Evolutionary conservation across 345 rosid species (phyloP).

Genomic region (Microcos paniculata): DNA sequence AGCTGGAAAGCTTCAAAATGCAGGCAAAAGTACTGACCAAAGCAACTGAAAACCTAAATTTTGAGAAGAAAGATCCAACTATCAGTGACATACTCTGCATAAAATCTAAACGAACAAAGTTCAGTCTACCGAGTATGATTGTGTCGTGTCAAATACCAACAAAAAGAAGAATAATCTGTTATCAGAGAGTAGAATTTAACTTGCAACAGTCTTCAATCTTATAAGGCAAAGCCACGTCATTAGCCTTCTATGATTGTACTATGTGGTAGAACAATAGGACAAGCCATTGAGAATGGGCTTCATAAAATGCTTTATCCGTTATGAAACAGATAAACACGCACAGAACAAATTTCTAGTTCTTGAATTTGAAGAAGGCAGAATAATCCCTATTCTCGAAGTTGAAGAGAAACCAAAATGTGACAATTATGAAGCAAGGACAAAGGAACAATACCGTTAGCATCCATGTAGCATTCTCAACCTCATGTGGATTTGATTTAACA

Average conservation of each 20-base stretch:
- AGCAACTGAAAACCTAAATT: slow-evolving; percentile 73
- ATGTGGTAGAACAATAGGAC: not conserved
- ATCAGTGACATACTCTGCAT: not conserved
- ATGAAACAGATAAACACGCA: not conserved
- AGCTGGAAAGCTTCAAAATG: slow-evolving; percentile 86
- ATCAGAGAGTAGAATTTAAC: not conserved
- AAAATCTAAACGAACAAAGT: not conserved
- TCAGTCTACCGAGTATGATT: not conserved
- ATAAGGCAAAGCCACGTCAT: not conserved
- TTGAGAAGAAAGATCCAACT: not conserved
- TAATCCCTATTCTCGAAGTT: not conserved
- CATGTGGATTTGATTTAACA: slow-evolving; percentile 80
- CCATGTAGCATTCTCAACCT: slow-evolving; percentile 86
- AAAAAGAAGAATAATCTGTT: not conserved
- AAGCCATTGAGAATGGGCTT: not conserved
- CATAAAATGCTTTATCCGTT: not conserved
- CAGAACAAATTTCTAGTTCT: not conserved
- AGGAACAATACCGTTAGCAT: slow-evolving; percentile 62
- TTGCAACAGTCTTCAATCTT: not conserved
- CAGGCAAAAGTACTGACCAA: slow-evolving; percentile 74
- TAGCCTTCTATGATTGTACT: not conserved
- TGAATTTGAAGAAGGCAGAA: not conserved
- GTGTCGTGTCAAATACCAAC: not conserved
- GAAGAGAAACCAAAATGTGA: not conserved
- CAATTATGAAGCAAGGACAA: not conserved